phyloP scores from a whole-genome alignment of 371 early-diverging fungal species.

The Mortierella polycephala region DNA sequence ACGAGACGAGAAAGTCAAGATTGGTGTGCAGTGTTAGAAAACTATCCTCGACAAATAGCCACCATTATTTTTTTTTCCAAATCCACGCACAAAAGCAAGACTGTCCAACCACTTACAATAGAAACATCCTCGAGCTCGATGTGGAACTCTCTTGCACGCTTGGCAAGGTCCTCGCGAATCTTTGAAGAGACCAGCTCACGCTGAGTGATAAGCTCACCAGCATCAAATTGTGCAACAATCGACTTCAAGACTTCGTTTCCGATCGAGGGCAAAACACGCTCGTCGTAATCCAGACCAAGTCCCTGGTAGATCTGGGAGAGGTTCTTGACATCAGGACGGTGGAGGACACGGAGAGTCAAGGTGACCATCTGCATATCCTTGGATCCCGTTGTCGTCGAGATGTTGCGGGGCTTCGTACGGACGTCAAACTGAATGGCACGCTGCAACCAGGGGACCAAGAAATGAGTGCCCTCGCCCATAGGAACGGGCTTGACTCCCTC shows the following conservation, averaged over 20 bases:
- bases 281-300: conserved; percentile 96
- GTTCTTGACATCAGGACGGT: conserved; percentile 85
- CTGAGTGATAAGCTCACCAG: conserved; percentile 97
- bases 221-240: conserved; percentile 99
- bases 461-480: conserved; percentile 96
- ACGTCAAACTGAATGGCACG: conserved; percentile 86
- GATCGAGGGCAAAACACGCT: conserved; percentile 97
- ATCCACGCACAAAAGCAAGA: not conserved
- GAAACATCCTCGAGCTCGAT: conserved; percentile 98
- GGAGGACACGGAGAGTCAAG: conserved; percentile 94
- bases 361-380: conserved; percentile 90
- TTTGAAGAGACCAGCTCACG: conserved; percentile 95
- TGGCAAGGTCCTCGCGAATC: conserved; percentile 93
- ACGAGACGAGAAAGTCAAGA: not conserved
- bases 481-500: conserved; percentile 89
- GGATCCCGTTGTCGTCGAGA: conserved; percentile 94
- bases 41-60: not conserved
- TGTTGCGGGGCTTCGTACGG: conserved; percentile 95
- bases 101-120: conserved; percentile 70
- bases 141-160: conserved; percentile 94
- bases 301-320: conserved; percentile 90
- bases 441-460: conserved; percentile 94
- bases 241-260: conserved; percentile 99
- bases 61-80: not conserved
- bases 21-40: too few species aligned